Evolutionary conservation across 805 yeast genomes (phyloP).

Genomic region (Candida patagonica): DNA sequence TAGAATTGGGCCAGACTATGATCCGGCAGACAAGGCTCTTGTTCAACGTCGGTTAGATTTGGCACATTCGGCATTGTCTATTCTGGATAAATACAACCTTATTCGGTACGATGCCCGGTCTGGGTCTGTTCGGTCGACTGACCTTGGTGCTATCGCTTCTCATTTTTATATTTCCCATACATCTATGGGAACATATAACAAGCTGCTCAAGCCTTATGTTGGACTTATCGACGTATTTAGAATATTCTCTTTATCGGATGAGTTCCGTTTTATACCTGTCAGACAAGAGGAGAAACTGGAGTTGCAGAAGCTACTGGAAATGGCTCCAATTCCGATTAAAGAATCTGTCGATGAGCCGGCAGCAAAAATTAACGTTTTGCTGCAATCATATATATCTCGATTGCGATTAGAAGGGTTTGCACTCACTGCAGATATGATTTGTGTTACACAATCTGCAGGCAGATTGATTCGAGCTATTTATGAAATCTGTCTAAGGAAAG

Average conservation of each 20-base stretch:
- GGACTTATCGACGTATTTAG: constrained; percentile 66
- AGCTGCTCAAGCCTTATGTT: constrained; percentile 52
- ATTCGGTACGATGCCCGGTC: constrained; percentile 45
- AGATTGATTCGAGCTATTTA: constrained; percentile 76
- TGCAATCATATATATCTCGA: constrained; percentile 82
- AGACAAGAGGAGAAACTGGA: constrained; percentile 81
- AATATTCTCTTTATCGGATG: constrained; percentile 73
- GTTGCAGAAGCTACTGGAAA: constrained; percentile 54
- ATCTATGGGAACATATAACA: constrained; percentile 62
- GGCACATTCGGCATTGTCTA: constrained; percentile 63
- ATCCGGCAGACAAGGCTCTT: constrained; percentile 30
- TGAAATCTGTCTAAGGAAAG: constrained; percentile 61
- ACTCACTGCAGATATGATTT: constrained; percentile 84
- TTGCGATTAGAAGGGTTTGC: constrained; percentile 80
- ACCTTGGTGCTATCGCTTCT: constrained; percentile 76
- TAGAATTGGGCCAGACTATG: constrained; percentile 64
- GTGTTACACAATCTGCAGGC: constrained; percentile 87
- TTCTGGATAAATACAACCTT: constrained; percentile 49
- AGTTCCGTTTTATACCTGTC: constrained; percentile 74
- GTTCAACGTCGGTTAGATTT: constrained; percentile 53
- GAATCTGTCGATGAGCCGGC: constrained; percentile 61
- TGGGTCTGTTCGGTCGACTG: constrained; percentile 49
- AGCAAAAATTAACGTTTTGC: constrained; percentile 68
- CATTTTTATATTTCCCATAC: constrained; percentile 71
- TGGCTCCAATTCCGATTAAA: constrained; percentile 79